Base-by-base conservation (phyloP, 805 yeast species). In the Blastobotrys robertii region DNA sequence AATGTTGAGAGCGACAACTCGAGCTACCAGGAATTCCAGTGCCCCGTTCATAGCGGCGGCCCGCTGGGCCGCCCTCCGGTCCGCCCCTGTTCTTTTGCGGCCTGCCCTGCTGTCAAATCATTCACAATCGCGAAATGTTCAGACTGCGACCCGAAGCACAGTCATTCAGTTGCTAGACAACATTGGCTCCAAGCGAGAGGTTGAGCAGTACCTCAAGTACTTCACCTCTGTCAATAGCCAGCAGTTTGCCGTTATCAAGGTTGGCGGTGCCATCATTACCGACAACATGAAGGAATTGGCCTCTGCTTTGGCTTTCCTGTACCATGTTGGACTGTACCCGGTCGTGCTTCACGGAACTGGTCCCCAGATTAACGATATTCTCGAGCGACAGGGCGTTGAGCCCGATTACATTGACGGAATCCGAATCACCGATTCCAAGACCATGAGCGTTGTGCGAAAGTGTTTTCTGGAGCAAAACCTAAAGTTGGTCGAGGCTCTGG, bases 261-360 rank as follows among this genome's bases (percentile, higher is more conserved):
- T 92, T 36, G 99, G 99, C 34, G 99, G 99, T 50, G 99, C 98
- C 32, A 90, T 92, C 57, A 92, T 92, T 63, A 90, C 97, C 38
- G 94, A 92, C 54, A 92, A 90, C 56, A 68, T 92, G 50, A 83
- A 87, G 8, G 95, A 90, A 66, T 70, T 92, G 54, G 98, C 98
- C 0, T 84, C 95, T 1, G 88, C 97, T 58, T 71, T 92, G 50
- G 97, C 97, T 3, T 92, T 92, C 65, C 70, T 92, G 51, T 92
- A 92, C 69, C 99, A 92, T 59, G 95, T 92, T 41, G 99, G 99
- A 9, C 74, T 92, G 47, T 92, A 87, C 57, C 99, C 99, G 19
- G 87, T 92, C 49, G 95, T 92, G 8, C 73, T 92, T 45, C 99
- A 92, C 60, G 99, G 99, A 25, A 92, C 98, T 1, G 99, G 99